Evolutionary conservation across 2,329 filamentous ascomycete genomes (phyloP).

Genomic region (Ceratocystis cacaofunesta): DNA sequence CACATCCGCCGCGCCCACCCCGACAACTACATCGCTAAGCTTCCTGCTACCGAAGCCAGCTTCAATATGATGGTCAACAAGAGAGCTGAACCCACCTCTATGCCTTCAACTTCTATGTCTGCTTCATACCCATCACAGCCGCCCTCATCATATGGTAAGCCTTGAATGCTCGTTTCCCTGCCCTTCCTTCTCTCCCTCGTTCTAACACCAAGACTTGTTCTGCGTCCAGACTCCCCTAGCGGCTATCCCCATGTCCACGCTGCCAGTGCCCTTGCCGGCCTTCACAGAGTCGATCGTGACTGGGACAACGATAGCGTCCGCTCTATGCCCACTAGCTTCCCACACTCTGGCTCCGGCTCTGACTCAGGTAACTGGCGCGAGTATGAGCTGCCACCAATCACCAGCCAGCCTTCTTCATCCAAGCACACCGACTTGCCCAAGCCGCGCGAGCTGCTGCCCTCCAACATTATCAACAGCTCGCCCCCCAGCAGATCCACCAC

Average conservation of each 20-base stretch:
- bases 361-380: constrained; percentile 8
- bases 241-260: constrained; percentile 12
- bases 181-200: constrained; percentile 17
- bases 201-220: constrained; percentile 15
- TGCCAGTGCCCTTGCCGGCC: constrained; percentile 5
- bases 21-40: constrained; percentile 93
- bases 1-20: constrained; percentile 95
- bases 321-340: constrained; percentile 9
- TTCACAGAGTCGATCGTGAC: constrained; percentile 10
- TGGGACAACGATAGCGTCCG: constrained; percentile 11
- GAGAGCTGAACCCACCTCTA: constrained; percentile 24
- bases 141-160: constrained; percentile 17
- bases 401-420: neutral
- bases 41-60: constrained; percentile 95
- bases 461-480: constrained; percentile 57
- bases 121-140: constrained; percentile 9
- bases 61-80: constrained; percentile 92
- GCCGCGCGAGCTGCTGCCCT: constrained; percentile 64
- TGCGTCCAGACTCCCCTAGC: constrained; percentile 13
- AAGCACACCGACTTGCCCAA: constrained; percentile 23
- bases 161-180: constrained; percentile 12
- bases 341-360: constrained; percentile 1
- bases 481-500: constrained; percentile 80
- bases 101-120: constrained; percentile 26
- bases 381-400: constrained; percentile 11